These are phyloP conservation scores for Penicillium bialowiezense DNA, from an alignment of 495 filamentous ascomycete genomes.

Conservation along the genomic window DNA sequence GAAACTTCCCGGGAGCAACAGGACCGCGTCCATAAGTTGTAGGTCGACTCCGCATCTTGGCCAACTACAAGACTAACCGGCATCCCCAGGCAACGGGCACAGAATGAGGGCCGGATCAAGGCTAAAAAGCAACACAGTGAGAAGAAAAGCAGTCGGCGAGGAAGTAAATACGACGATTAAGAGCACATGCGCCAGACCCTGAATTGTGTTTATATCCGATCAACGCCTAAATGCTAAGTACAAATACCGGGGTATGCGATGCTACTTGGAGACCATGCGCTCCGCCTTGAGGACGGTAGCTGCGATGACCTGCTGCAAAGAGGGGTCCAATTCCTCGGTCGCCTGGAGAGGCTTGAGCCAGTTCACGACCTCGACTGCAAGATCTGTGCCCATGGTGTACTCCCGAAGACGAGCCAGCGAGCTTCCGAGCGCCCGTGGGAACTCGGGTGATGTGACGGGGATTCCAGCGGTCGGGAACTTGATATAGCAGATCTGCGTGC, in stretches of 20 bases:
- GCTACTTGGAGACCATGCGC: slow-evolving; percentile 24
- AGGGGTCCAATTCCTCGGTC: slow-evolving; percentile 59
- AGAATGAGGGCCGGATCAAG: slow-evolving; percentile 66
- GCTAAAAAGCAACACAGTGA: slow-evolving; percentile 73
- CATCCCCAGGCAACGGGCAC: slow-evolving; percentile 55
- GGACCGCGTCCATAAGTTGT: slow-evolving; percentile 63
- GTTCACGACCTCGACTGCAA: slow-evolving; percentile 53
- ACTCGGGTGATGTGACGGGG: slow-evolving; percentile 58
- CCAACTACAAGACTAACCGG: neutral
- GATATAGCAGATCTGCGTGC: slow-evolving; percentile 66
- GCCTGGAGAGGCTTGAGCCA: slow-evolving; percentile 60
- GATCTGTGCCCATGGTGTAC: slow-evolving; percentile 23
- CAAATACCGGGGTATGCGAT: slow-evolving; percentile 9
- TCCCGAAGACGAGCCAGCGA: slow-evolving; percentile 60
- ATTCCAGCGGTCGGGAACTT: slow-evolving; percentile 67
- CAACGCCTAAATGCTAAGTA: slow-evolving; percentile 20
- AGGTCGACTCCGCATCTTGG: slow-evolving; percentile 23
- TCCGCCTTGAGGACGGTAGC: slow-evolving; percentile 50
- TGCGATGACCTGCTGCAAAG: slow-evolving; percentile 62
- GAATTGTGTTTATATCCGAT: slow-evolving; percentile 21
- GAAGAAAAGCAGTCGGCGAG: slow-evolving; percentile 73
- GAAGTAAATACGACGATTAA: slow-evolving; percentile 44
- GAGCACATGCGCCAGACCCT: slow-evolving; percentile 8
- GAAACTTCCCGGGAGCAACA: slow-evolving; percentile 61
- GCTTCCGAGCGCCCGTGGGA: slow-evolving; percentile 67